Conservation (phyloP, 179 eudicot species). For the Silene noctiflora region DNA sequence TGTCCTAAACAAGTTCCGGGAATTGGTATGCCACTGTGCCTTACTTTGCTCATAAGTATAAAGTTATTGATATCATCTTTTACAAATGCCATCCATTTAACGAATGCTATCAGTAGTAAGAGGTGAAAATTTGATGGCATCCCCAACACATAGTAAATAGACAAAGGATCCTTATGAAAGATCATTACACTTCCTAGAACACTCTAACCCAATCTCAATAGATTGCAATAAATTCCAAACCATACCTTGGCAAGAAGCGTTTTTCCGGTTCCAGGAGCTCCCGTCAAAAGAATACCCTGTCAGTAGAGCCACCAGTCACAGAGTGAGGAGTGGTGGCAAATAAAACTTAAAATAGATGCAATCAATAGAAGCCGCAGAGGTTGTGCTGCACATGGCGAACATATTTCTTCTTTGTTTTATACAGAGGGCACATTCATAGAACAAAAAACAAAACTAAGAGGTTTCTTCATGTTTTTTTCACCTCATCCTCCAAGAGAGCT, state of each 20-base stretch:
- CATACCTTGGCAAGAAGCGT: conserved; percentile 94
- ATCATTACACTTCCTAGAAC: too few species aligned
- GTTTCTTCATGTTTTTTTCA: neutral
- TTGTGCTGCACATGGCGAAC: neutral
- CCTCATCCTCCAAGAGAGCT: neutral
- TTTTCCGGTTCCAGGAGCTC: conserved; percentile 99
- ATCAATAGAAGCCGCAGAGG: too few species aligned
- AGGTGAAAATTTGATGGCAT: neutral
- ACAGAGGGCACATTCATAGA: neutral
- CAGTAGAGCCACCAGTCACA: conserved; percentile 21
- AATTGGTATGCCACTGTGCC: neutral
- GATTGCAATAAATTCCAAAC: neutral
- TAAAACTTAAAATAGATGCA: conserved; percentile 1
- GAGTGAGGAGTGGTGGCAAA: neutral
- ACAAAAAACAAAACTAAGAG: neutral
- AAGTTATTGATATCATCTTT: neutral
- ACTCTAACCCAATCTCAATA: conserved; percentile 2
- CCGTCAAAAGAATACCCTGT: conserved; percentile 98
- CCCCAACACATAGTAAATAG: neutral
- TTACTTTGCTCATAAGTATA: neutral
- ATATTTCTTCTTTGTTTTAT: neutral
- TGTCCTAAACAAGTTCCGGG: neutral
- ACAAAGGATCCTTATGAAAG: neutral
- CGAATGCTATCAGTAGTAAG: neutral
- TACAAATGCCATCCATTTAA: neutral